Evolutionary conservation across 2,329 filamentous ascomycete genomes (phyloP).

Genomic region (Botrytis paeoniae): DNA sequence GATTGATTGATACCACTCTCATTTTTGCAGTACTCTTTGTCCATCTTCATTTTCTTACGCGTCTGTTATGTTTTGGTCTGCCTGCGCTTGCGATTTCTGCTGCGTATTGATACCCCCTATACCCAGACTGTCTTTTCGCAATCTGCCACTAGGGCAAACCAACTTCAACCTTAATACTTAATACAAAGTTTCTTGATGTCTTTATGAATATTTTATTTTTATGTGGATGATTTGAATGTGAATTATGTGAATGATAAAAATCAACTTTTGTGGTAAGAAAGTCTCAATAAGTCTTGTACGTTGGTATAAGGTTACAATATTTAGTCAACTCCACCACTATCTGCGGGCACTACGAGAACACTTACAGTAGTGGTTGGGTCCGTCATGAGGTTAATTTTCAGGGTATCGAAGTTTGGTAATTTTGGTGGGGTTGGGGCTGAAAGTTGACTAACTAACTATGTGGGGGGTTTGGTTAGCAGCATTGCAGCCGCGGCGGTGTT

Average conservation of each 20-base stretch:
- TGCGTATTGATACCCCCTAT: slow-evolving; percentile 42
- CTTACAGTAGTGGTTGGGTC: not conserved
- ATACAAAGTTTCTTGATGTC: slow-evolving; percentile 36
- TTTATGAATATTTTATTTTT: slow-evolving; percentile 10
- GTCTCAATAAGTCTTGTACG: not conserved
- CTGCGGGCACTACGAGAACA: slow-evolving; percentile 1
- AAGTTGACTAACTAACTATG: not conserved
- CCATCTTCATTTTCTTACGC: slow-evolving; percentile 18
- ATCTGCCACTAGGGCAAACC: slow-evolving; percentile 41
- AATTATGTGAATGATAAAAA: not conserved
- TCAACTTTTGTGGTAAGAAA: too few relatives aligned
- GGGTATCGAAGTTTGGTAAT: not conserved
- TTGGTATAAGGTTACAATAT: not conserved
- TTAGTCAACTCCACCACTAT: not conserved
- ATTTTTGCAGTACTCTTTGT: slow-evolving; percentile 37
- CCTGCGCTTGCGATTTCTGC: slow-evolving; percentile 32
- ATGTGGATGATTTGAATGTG: not conserved
- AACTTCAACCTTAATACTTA: slow-evolving; percentile 38
- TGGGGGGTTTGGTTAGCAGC: not conserved
- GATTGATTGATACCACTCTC: slow-evolving; percentile 41
- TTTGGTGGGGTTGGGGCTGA: not conserved
- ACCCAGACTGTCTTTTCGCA: slow-evolving; percentile 41
- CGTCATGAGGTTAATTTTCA: not conserved
- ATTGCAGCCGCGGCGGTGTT: not conserved
- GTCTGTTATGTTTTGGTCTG: slow-evolving; percentile 32